Percentiles rank a stretch among this genome's conserved stretches.
phyloP scores from a whole-genome alignment of 768 basidiomycete genomes.

The Mycena albidolilacea region DNA sequence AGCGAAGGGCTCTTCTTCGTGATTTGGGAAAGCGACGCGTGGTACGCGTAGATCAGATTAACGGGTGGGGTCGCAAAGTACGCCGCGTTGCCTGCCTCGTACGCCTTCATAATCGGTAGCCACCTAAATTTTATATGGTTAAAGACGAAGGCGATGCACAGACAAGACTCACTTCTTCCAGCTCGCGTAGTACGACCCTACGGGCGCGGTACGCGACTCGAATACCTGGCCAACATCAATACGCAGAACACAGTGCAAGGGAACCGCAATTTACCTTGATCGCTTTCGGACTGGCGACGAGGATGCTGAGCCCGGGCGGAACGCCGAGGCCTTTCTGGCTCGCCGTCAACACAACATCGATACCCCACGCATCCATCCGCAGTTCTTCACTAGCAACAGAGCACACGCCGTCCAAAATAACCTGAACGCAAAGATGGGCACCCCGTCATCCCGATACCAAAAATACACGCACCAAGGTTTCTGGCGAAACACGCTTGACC shows the following conservation, averaged over 20 bases:
- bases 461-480: constrained; percentile 74
- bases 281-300: constrained; percentile 86
- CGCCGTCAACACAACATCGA: constrained; percentile 91
- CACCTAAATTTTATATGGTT: constrained; percentile 62
- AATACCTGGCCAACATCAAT: constrained; percentile 61
- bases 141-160: neutral
- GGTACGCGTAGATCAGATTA: constrained; percentile 94
- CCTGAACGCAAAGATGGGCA: constrained; percentile 53
- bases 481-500: constrained; percentile 84
- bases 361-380: constrained; percentile 91
- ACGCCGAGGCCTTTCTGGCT: constrained; percentile 94
- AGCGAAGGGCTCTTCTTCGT: constrained; percentile 74
- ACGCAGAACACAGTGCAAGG: neutral
- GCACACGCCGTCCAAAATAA: constrained; percentile 95
- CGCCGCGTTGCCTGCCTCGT: constrained; percentile 83
- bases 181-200: constrained; percentile 87
- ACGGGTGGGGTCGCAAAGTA: constrained; percentile 98
- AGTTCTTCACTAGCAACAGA: constrained; percentile 97
- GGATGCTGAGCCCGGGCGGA: constrained; percentile 93
- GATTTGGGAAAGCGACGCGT: constrained; percentile 84
- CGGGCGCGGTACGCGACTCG: constrained; percentile 73
- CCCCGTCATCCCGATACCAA: constrained; percentile 9
- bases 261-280: constrained; percentile 63
- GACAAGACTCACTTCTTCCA: constrained; percentile 79
- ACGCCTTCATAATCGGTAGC: constrained; percentile 95